Base-by-base conservation (phyloP, 371 early-diverging fungal species). In the Saksenaea oblongispora region DNA sequence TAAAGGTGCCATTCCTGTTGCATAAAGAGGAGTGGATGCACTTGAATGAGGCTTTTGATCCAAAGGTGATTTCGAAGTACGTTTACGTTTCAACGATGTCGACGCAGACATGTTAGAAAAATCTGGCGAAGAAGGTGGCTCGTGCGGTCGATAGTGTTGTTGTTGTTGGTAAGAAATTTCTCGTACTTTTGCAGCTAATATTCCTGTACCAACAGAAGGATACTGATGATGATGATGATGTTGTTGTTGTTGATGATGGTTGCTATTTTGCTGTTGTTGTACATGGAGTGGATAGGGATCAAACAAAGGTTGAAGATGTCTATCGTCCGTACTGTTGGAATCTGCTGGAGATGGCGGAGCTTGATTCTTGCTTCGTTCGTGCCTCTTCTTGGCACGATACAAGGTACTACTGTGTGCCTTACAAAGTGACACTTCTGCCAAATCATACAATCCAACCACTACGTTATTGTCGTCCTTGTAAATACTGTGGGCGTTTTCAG, bases 341-440 rank as follows among this genome's bases (percentile, higher is more conserved):
- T 76, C 75, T 28, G 80, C 71, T 47, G 80, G 80, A 24, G 80
- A 77, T 7, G 73, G 75, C 59, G 80, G 80, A 54, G 80, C 73
- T 31, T 31, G 31, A 31, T 31, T 31, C 58, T 67, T 63, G 58
- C 57, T 70, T 26, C 76, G 66, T 34, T 78, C 73, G 47, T 75
- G 73, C 56, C 67, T 72, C 62, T 83, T 83, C 58, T 78, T 80
- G 56, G 83, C 83, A 28, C 83, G 71, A 58, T 83, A 83, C 22
- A 83, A 61, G 17, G 83, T 75, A 47, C 75, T 74, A 27, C 78
- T 78, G 56, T 83, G 83, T 64, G 83, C 83, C 64, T 83, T 83
- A 57, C 83, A 83, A 56, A 83, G 80, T 55, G 77, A 76, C 59
- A 81, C 82, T 59, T 81, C 78, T 39, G 69, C 61, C 42, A 78